These are phyloP conservation scores for Urtica urens DNA, from an alignment of 306 rosid species.

Conservation along the genomic window DNA sequence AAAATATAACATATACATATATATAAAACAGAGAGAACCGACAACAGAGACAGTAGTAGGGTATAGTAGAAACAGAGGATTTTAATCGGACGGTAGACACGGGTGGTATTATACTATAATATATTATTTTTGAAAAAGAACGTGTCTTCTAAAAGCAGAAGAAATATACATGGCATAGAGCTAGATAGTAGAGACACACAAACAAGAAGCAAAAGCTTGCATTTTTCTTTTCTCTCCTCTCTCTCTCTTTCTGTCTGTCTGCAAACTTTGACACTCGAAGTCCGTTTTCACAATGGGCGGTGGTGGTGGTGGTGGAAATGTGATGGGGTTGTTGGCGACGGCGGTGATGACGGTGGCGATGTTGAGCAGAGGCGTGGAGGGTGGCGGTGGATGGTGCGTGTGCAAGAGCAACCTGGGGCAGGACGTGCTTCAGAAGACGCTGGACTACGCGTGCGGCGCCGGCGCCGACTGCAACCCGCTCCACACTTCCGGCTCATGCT, in stretches of 20 bases:
- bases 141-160: too few species aligned
- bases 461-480: conserved; percentile 73
- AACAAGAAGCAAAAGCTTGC: too few species aligned
- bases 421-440: conserved; percentile 39
- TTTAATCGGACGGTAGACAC: neutral
- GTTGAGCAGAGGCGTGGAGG: neutral
- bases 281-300: neutral
- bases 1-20: neutral
- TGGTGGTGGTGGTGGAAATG: neutral
- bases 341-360: neutral
- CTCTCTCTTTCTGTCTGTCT: neutral
- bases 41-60: too few species aligned
- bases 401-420: conserved; percentile 54
- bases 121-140: too few species aligned
- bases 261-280: neutral
- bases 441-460: conserved; percentile 84
- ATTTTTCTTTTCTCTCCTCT: neutral
- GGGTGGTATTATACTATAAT: neutral
- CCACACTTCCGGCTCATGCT: conserved; percentile 38
- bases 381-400: conserved; percentile 61
- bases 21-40: neutral
- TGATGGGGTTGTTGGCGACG: neutral
- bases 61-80: too few species aligned
- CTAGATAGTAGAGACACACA: too few species aligned
- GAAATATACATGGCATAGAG: too few species aligned